These are phyloP conservation scores for Ceratocystis smalleyi DNA, from an alignment of 2,329 filamentous ascomycete genomes.

Conservation along the genomic window DNA sequence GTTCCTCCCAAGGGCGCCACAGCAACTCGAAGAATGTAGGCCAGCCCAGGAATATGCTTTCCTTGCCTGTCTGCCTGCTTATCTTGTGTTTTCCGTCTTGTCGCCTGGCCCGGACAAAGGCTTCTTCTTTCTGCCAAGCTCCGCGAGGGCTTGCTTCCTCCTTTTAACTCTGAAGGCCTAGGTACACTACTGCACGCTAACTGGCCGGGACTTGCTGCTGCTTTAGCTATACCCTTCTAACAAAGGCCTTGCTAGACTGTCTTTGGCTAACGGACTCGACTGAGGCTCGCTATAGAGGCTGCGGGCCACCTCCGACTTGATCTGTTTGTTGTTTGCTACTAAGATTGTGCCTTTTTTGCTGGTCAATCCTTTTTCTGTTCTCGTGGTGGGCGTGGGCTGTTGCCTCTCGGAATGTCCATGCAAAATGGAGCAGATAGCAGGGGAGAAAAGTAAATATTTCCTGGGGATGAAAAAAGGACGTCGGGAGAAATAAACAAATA, in stretches of 20 bases:
- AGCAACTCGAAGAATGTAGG: not conserved
- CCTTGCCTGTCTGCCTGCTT: not conserved
- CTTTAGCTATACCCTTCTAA: not conserved
- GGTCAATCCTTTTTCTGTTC: not conserved
- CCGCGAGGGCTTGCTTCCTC: not conserved
- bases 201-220: not conserved
- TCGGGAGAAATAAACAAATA: not conserved
- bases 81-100: not conserved
- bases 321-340: not conserved
- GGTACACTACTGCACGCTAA: not conserved
- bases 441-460: no score
- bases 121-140: not conserved
- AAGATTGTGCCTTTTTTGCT: no score
- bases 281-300: not conserved
- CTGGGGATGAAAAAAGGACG: no score
- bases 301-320: not conserved
- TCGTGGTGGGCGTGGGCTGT: not conserved
- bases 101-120: not conserved
- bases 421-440: not conserved
- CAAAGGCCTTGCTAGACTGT: not conserved
- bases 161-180: not conserved
- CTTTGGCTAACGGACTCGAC: not conserved
- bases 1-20: not conserved
- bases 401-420: not conserved
- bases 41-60: not conserved